Conservation (phyloP, 2,329 filamentous ascomycete species). For the Tolypocladium guangdongense region DNA sequence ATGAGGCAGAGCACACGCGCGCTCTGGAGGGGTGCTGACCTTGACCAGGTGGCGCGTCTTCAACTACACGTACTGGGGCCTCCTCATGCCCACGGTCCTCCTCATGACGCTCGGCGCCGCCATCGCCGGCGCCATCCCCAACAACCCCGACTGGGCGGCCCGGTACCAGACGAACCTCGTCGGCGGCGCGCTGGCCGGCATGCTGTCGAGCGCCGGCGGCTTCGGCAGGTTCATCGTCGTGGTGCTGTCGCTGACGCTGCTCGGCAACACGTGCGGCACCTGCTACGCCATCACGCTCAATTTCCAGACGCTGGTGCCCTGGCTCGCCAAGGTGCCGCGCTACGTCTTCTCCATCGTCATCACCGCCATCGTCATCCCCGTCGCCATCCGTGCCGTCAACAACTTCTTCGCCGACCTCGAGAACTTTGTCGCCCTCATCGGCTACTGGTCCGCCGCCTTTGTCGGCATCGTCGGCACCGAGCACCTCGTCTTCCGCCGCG, state of each 20-base stretch:
- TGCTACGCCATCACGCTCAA: slow-evolving; percentile 54
- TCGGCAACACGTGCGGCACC: slow-evolving; percentile 49
- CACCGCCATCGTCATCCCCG: slow-evolving; percentile 47
- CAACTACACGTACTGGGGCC: slow-evolving; percentile 44
- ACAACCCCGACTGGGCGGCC: slow-evolving; percentile 39
- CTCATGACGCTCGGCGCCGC: slow-evolving; percentile 54
- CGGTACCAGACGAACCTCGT: slow-evolving; percentile 42
- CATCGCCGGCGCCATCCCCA: slow-evolving; percentile 48
- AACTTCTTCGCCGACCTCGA: slow-evolving; percentile 47
- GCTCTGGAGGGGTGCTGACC: neutral
- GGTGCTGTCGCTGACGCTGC: slow-evolving; percentile 42
- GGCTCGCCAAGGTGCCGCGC: slow-evolving; percentile 43
- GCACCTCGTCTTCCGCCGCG: slow-evolving; percentile 35
- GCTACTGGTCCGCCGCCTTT: slow-evolving; percentile 47
- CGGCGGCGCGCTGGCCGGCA: slow-evolving; percentile 48
- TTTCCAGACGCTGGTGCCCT: slow-evolving; percentile 50
- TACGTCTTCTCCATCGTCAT: slow-evolving; percentile 46
- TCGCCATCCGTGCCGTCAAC: slow-evolving; percentile 42
- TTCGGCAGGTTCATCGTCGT: slow-evolving; percentile 54
- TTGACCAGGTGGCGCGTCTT: slow-evolving; percentile 33
- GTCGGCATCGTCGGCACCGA: slow-evolving; percentile 38
- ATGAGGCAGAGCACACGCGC: too few relatives aligned
- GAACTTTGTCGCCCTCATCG: slow-evolving; percentile 46
- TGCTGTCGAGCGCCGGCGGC: slow-evolving; percentile 44
- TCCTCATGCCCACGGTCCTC: slow-evolving; percentile 41